phyloP scores from a whole-genome alignment of 2,329 filamentous ascomycete genomes.

The Fusarium ramigenum region DNA sequence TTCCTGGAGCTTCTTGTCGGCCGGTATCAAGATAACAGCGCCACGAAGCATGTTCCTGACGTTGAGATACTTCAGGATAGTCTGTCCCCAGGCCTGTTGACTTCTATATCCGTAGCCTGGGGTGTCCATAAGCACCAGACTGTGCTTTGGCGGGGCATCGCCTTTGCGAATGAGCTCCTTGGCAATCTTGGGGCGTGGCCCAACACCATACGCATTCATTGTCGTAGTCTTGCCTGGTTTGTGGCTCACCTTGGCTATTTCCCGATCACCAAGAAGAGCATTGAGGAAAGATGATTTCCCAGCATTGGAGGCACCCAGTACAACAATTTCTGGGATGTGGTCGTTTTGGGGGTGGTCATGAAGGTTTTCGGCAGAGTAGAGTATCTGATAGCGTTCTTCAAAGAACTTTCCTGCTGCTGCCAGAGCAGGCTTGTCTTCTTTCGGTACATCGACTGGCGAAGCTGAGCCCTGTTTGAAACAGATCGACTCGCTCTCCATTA shows the following conservation, averaged over 20 bases:
- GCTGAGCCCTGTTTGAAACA: conserved; percentile 22
- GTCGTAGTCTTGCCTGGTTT: conserved; percentile 62
- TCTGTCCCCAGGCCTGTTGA: conserved; percentile 60
- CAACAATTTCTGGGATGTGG: conserved; percentile 70
- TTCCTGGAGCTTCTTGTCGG: conserved; percentile 60
- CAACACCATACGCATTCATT: conserved; percentile 67
- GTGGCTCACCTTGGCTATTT: conserved; percentile 60
- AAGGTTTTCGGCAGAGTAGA: conserved; percentile 61
- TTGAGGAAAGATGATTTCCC: conserved; percentile 92
- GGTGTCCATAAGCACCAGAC: conserved; percentile 61
- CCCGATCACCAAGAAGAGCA: conserved; percentile 68
- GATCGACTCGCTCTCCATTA: conserved; percentile 38
- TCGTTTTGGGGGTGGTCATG: conserved; percentile 61
- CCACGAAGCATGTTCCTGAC: conserved; percentile 59
- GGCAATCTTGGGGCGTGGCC: conserved; percentile 49
- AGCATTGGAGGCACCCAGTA: conserved; percentile 88
- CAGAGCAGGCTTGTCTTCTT: conserved; percentile 39
- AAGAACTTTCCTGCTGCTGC: conserved; percentile 48
- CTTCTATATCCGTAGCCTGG: conserved; percentile 61
- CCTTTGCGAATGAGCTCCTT: conserved; percentile 43
- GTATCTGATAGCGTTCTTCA: conserved; percentile 47
- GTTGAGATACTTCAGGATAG: conserved; percentile 61
- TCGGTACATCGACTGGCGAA: conserved; percentile 23
- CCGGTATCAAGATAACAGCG: conserved; percentile 63
- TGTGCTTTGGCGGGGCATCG: conserved; percentile 55